Evolutionary conservation across 2,329 filamentous ascomycete species (phyloP).

Genomic region (Verticillium albo-atrum): DNA sequence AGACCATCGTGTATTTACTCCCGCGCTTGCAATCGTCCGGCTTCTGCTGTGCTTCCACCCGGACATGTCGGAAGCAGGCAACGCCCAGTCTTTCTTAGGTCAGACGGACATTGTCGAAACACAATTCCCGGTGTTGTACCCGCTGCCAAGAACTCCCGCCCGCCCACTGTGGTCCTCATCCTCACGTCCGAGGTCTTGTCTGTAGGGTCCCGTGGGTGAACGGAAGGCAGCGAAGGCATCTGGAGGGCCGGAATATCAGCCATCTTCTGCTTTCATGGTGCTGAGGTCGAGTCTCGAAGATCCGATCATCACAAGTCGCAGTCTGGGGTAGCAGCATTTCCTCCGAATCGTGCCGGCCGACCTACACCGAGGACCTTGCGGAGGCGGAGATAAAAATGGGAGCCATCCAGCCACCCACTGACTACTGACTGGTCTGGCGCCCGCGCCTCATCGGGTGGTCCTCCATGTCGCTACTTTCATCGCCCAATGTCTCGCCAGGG

Average conservation of each 20-base stretch:
- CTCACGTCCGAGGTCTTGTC: not conserved
- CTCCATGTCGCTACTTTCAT: not conserved
- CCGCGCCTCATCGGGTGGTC: not conserved
- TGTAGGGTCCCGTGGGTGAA: not conserved
- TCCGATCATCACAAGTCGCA: not conserved
- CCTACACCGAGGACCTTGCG: not conserved
- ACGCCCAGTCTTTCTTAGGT: not conserved
- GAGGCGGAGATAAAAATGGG: not conserved
- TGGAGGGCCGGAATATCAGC: not conserved
- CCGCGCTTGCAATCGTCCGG: not conserved
- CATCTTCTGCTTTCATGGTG: not conserved
- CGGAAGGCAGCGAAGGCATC: not conserved
- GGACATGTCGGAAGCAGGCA: not conserved
- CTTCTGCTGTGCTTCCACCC: not conserved
- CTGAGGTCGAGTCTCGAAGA: not conserved
- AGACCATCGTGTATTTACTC: too few species aligned
- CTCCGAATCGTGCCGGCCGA: not conserved
- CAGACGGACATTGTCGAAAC: not conserved
- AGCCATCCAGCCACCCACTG: too few species aligned
- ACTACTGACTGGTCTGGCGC: not conserved
- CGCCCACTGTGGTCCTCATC: not conserved
- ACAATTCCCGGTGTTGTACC: not conserved
- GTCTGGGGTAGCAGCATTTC: not conserved
- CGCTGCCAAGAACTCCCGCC: not conserved
- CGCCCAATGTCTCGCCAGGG: not conserved